These are phyloP conservation scores for Raddia guianensis DNA, from an alignment of 176 grass and related monocot species.

Conservation along the genomic window DNA sequence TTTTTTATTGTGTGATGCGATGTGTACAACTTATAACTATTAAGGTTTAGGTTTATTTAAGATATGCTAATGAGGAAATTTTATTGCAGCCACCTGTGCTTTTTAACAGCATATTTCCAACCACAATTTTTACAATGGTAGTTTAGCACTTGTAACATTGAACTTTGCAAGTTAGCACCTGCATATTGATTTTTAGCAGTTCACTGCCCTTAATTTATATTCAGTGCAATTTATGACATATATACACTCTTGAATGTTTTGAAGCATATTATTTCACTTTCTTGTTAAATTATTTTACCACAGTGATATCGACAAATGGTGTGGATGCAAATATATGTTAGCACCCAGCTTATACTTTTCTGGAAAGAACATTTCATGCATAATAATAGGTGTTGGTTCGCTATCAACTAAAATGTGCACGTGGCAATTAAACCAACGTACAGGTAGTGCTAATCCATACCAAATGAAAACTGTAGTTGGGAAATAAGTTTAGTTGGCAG, in stretches of 20 bases:
- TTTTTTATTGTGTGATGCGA: not conserved
- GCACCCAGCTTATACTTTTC: not conserved
- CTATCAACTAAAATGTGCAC: not conserved
- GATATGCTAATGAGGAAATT: not conserved
- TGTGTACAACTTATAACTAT: not conserved
- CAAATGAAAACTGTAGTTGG: not conserved
- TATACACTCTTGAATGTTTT: not conserved
- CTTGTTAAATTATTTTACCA: not conserved
- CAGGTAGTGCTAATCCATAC: not conserved
- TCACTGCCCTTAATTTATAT: not conserved
- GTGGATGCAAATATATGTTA: not conserved
- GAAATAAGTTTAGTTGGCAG: not conserved
- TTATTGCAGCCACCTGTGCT: not conserved
- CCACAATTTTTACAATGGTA: not conserved
- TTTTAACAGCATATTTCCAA: not conserved
- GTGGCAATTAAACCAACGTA: not conserved
- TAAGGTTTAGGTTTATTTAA: not conserved
- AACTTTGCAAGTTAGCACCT: not conserved
- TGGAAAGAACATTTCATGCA: not conserved
- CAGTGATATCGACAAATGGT: not conserved
- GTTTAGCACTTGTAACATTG: not conserved
- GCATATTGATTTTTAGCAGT: not conserved
- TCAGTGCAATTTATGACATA: not conserved
- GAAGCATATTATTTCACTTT: not conserved
- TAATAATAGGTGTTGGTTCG: constrained; percentile 1